Conservation (phyloP, 106 monocot genomes). For the Ottelia alismoides region DNA sequence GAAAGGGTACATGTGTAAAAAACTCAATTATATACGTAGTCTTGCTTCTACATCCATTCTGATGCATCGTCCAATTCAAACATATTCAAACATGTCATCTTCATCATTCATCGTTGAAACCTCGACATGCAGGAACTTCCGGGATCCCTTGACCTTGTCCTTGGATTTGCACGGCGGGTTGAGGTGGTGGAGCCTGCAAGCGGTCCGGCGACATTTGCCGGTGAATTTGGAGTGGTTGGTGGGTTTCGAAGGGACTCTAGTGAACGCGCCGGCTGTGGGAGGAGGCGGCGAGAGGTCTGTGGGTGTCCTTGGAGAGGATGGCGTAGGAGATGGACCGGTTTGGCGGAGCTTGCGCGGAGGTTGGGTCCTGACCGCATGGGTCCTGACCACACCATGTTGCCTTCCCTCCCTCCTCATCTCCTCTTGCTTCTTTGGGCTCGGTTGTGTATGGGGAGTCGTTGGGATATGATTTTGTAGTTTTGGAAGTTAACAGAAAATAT, state of each 20-base stretch:
- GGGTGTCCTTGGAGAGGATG: background rate
- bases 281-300: constrained; percentile 4
- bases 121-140: constrained; percentile 3
- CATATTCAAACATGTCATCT: too few species aligned
- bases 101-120: too few species aligned
- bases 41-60: too few species aligned
- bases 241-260: constrained; percentile 20
- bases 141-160: constrained; percentile 19
- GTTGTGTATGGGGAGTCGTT: too few species aligned
- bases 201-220: constrained; percentile 29
- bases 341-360: too few species aligned
- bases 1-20: too few species aligned
- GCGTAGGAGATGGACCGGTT: too few species aligned
- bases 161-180: constrained; percentile 17
- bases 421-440: too few species aligned
- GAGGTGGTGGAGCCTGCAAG: constrained; percentile 10
- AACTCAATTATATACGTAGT: too few species aligned
- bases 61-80: too few species aligned
- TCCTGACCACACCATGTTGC: constrained; percentile 43
- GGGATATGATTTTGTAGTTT: too few species aligned
- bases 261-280: constrained; percentile 10
- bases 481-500: too few species aligned
- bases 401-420: constrained; percentile 79
- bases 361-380: background rate
- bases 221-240: constrained; percentile 54